phyloP scores from a whole-genome alignment of 1,139 yeast genomes.

The Tardiomyces digboiensis region DNA sequence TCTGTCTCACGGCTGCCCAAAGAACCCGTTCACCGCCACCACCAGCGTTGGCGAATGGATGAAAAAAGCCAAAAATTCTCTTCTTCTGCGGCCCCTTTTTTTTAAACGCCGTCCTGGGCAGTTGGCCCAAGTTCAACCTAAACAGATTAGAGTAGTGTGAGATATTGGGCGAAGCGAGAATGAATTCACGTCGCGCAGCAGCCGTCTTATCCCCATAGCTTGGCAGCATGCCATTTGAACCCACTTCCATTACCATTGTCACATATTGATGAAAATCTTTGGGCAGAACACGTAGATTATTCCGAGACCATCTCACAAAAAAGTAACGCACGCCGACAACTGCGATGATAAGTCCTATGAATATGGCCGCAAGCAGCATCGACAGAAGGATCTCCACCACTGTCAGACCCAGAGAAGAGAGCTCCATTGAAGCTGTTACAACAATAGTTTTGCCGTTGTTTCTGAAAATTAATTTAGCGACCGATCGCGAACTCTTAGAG shows the following conservation, averaged over 20 bases:
- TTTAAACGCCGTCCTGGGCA: slow-evolving; percentile 12
- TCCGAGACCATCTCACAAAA: no score
- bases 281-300: background rate
- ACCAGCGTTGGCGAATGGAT: slow-evolving; percentile 92
- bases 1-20: slow-evolving; percentile 85
- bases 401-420: no score
- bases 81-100: slow-evolving; percentile 12
- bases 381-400: no score
- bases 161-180: slow-evolving; percentile 41
- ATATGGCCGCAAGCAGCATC: no score
- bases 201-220: slow-evolving; percentile 25
- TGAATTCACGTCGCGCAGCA: slow-evolving; percentile 41
- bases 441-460: no score
- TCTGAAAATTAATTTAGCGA: no score
- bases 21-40: slow-evolving; percentile 98
- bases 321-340: no score
- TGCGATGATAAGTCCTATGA: no score
- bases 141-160: slow-evolving; percentile 31
- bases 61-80: slow-evolving; percentile 74
- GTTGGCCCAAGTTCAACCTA: slow-evolving; percentile 10
- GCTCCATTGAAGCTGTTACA: no score
- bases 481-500: no score
- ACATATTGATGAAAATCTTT: background rate
- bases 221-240: slow-evolving; percentile 6
- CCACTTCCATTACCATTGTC: background rate